Conservation (phyloP, 2,329 filamentous ascomycete species). For the Pyricularia sp. region DNA sequence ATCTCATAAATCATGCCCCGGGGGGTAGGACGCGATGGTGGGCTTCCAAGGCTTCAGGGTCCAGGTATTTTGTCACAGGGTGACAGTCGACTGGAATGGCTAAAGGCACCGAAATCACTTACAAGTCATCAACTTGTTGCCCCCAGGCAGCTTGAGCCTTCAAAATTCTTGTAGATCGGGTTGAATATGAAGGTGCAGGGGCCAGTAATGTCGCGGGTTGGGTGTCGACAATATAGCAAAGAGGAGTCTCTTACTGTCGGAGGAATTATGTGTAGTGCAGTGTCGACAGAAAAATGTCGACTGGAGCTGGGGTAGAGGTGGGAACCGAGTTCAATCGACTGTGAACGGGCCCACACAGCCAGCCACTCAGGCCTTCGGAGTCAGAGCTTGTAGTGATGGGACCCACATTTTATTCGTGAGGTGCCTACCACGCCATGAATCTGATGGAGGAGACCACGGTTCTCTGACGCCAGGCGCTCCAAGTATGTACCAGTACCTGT, state of each 20-base stretch:
- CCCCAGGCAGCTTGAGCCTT: slow-evolving; percentile 20
- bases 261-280: slow-evolving; percentile 1
- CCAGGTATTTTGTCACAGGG: slow-evolving; percentile 15
- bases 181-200: background rate
- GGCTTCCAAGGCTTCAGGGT: slow-evolving; percentile 12
- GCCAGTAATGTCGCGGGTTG: background rate
- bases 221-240: background rate
- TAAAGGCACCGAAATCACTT: slow-evolving; percentile 23
- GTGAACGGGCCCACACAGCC: background rate
- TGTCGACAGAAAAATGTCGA: slow-evolving; percentile 1
- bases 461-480: background rate
- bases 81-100: slow-evolving; percentile 13
- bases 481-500: background rate
- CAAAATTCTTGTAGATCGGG: background rate
- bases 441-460: background rate
- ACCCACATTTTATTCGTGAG: background rate
- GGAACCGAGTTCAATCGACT: background rate
- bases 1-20: background rate
- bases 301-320: slow-evolving; percentile 1
- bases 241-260: background rate
- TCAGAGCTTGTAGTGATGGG: background rate
- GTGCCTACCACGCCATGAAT: background rate
- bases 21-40: slow-evolving; percentile 3
- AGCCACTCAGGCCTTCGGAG: background rate
- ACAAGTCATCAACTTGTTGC: slow-evolving; percentile 36